Evolutionary conservation across 208 protist species (phyloP).

Genomic region (Trypanosoma avium): DNA sequence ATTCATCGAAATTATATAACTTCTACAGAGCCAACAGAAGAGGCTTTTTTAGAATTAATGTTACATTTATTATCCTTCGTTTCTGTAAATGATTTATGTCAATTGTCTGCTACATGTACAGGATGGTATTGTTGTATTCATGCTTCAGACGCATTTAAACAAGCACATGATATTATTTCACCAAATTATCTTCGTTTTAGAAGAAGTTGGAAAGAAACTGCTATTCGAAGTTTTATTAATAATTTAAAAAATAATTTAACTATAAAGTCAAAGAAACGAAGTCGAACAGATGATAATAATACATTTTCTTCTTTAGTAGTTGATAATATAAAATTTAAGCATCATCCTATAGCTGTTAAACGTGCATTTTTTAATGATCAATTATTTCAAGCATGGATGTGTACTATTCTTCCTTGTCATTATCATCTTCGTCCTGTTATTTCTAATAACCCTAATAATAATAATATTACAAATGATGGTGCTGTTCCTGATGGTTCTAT

Average conservation of each 20-base stretch:
- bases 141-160: slow-evolving; percentile 79
- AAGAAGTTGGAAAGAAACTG: slow-evolving; percentile 78
- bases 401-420: slow-evolving; percentile 75
- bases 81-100: slow-evolving; percentile 60
- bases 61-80: slow-evolving; percentile 71
- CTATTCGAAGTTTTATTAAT: slow-evolving; percentile 58
- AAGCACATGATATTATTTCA: slow-evolving; percentile 60
- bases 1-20: slow-evolving; percentile 27
- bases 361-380: slow-evolving; percentile 78
- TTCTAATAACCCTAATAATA: not conserved
- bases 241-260: not conserved
- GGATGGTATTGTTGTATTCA: slow-evolving; percentile 84
- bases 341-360: slow-evolving; percentile 54
- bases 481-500: too few species aligned
- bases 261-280: slow-evolving; percentile 22
- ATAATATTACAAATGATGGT: slow-evolving; percentile 14
- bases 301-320: not conserved
- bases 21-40: slow-evolving; percentile 47
- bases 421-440: slow-evolving; percentile 56
- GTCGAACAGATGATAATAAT: not conserved
- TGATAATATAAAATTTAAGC: slow-evolving; percentile 6
- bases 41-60: slow-evolving; percentile 67
- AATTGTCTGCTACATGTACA: slow-evolving; percentile 69
- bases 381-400: slow-evolving; percentile 90
- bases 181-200: slow-evolving; percentile 57